Evolutionary conservation across 1,139 yeast species (phyloP).

Genomic region (Maudiozyma humilis): DNA sequence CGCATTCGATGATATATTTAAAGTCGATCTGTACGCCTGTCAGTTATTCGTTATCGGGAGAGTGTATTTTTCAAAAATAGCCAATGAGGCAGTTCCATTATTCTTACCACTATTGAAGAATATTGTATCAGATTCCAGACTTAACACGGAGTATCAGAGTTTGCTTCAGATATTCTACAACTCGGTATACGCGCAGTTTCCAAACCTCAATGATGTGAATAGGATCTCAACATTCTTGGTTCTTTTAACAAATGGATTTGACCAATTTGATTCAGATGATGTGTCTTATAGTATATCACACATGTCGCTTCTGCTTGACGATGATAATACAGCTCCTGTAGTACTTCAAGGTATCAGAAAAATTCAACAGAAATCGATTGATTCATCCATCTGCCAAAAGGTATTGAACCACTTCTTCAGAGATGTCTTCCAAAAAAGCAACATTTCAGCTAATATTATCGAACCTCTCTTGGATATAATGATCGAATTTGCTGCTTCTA

Average conservation of each 20-base stretch:
- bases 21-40: slow-evolving; percentile 63
- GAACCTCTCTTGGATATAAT: background rate
- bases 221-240: slow-evolving; percentile 18
- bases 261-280: slow-evolving; percentile 18
- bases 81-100: slow-evolving; percentile 40
- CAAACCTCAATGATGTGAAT: slow-evolving; percentile 16
- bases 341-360: slow-evolving; percentile 17
- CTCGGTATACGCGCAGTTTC: slow-evolving; percentile 30
- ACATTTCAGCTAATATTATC: background rate
- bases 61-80: slow-evolving; percentile 34
- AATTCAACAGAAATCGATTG: slow-evolving; percentile 5
- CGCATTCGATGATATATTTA: slow-evolving; percentile 58
- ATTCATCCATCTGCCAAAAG: background rate
- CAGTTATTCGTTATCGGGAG: slow-evolving; percentile 55
- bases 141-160: slow-evolving; percentile 38
- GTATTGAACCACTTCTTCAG: background rate
- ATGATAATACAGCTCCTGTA: slow-evolving; percentile 7
- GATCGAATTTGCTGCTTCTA: background rate
- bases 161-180: slow-evolving; percentile 51
- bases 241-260: slow-evolving; percentile 14
- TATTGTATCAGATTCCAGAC: slow-evolving; percentile 34
- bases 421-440: background rate
- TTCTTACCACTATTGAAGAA: slow-evolving; percentile 52
- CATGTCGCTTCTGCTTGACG: slow-evolving; percentile 13
- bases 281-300: slow-evolving; percentile 12